Evolutionary conservation across 2,329 filamentous ascomycete species (phyloP), one percentile per base, ranked within the genome.

Genomic region (Trichoderma oligosporum): DNA sequence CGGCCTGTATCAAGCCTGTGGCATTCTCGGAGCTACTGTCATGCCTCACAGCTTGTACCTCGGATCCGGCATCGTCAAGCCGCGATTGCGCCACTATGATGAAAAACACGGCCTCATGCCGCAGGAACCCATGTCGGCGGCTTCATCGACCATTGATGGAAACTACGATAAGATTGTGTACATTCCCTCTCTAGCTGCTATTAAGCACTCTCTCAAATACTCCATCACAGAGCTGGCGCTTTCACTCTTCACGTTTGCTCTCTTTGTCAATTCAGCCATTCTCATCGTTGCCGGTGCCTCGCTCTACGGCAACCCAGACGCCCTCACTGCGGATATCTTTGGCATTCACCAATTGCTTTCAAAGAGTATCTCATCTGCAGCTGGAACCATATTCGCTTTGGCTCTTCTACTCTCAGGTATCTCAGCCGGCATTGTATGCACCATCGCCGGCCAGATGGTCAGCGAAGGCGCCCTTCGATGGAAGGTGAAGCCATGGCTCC

Each of bases 361-460:
- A 0, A 66, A 71, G 0, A 86, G 83, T 55, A 83, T 96, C 51
- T 84, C 87, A 0, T 84, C 86, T 0, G 87, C 82, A 0, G 91
- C 90, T 0, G 91, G 89, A 1, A 89, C 88, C 2, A 77, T 96
- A n/a, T 96, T 96, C 62, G 89, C 89, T 0, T 76, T 95, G 2
- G 89, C 91, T 0, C 76, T 96, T 1, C 80, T 96, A 0, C 81
- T 95, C 0, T 92, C 87, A 0, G 91, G 91, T 7, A 81, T 90
- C 11, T 89, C 86, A 0, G 91, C 91, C 0, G 91, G 91, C 5
- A 89, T 96, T 33, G 87, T 95, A 2, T 95, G 91, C 74, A 96
- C 91, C 1, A 94, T 96, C 63, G 83, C 91, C 0, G 91, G 91
- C 0, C 91, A 96, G 70, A 94, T 96, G 85, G 87, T 96, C 20